Evolutionary conservation across 805 yeast species (phyloP), one percentile per base, ranked within the genome.

Genomic region (Cyberlindnera mycetangii): DNA sequence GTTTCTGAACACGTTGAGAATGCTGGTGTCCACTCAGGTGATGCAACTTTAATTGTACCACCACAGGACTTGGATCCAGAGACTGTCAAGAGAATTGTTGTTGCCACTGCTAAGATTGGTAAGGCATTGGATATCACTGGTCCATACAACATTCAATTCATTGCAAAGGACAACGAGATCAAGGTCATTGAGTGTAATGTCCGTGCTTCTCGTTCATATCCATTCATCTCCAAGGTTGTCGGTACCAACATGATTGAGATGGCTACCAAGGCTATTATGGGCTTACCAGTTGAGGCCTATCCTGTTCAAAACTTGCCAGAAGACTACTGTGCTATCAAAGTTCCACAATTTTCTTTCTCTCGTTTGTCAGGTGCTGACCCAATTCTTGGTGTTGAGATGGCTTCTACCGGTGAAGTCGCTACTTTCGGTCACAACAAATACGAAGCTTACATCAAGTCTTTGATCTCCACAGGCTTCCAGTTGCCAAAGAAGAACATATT

Each of bases 1-100:
- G 86, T 92, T 47, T 87, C 96, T 53, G 99, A 93, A 69, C 99
- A 92, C 67, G 95, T 90, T 60, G 99, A 92, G 71, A 89, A 90
- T 61, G 99, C 99, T 10, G 99, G 99, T 75, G 85, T 93, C 46
- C 99, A 92, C 72, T 90, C 97, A 42, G 99, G 99, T 68, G 99
- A 92, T 70, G 99, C 99, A 42, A 89, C 98, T 24, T 79, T 92
- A 61, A 82, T 92, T 42, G 76, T 93, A 47, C 99, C 99, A 48
- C 98, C 99, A 19, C 95, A 84, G 66, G 71, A 74, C 49, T 74
- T 93, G 51, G 79, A 82, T 36, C 81, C 82, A 39, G 73, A 69
- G 17, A 75, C 82, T 41, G 73, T 90, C 76, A 69, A 59, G 21
- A 79, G 97, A 62, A 75, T 92, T 55, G 88, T 87, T 69, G 89